Percentiles rank a stretch among this genome's conserved stretches.
Conservation (phyloP, 2,329 filamentous ascomycete genomes). For the Penicillium sp. region DNA sequence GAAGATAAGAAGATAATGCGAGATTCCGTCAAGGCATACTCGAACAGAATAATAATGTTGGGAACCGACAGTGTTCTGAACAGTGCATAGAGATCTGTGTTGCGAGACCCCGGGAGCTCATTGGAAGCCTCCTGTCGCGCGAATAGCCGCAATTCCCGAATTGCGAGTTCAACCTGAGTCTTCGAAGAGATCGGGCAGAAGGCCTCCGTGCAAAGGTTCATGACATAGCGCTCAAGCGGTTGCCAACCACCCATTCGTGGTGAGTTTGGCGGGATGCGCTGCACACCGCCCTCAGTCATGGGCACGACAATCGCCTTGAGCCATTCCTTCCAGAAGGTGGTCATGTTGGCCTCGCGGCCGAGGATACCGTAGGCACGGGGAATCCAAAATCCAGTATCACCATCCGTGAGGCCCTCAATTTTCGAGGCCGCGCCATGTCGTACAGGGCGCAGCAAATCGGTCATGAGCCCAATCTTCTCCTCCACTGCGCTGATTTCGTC, state of each 20-base stretch:
- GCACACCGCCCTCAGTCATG: slow-evolving; percentile 82
- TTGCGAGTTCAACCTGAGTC: slow-evolving; percentile 87
- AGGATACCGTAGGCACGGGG: slow-evolving; percentile 90
- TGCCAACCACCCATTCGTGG: slow-evolving; percentile 92
- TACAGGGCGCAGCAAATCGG: slow-evolving; percentile 86
- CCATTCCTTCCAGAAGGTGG: slow-evolving; percentile 98
- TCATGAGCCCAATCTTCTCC: slow-evolving; percentile 96
- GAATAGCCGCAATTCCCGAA: slow-evolving; percentile 86
- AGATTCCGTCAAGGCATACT: slow-evolving; percentile 88
- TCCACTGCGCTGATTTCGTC: slow-evolving; percentile 94
- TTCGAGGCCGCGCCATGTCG: slow-evolving; percentile 92
- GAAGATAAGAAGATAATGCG: slow-evolving; percentile 95
- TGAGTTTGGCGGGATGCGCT: slow-evolving; percentile 81
- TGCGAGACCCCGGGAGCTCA: slow-evolving; percentile 86
- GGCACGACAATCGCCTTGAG: slow-evolving; percentile 87
- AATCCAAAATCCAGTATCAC: slow-evolving; percentile 93
- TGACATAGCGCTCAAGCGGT: slow-evolving; percentile 90
- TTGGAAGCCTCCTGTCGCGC: slow-evolving; percentile 89
- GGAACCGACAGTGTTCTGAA: slow-evolving; percentile 86
- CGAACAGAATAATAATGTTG: slow-evolving; percentile 87
- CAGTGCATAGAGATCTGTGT: slow-evolving; percentile 85
- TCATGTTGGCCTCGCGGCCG: slow-evolving; percentile 75
- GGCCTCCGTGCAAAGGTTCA: slow-evolving; percentile 94
- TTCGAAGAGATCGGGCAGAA: slow-evolving; percentile 88
- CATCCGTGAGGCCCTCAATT: slow-evolving; percentile 92